These are phyloP conservation scores for Zalaria sp. DNA, from an alignment of 2,329 filamentous ascomycete genomes.

Conservation along the genomic window DNA sequence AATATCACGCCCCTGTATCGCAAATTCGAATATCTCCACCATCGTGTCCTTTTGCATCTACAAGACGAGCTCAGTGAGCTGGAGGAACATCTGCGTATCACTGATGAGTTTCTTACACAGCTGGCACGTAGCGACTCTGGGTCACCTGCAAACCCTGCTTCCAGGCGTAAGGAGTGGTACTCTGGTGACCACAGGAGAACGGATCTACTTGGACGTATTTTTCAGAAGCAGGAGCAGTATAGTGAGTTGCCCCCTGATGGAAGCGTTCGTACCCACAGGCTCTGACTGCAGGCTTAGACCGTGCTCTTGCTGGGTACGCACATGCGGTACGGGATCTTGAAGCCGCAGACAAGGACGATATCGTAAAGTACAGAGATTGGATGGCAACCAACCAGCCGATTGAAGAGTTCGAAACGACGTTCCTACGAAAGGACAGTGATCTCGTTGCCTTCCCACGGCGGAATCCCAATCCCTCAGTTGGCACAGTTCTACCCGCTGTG, in stretches of 20 bases:
- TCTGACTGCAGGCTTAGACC: conserved; percentile 26
- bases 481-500: background rate
- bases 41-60: conserved; percentile 66
- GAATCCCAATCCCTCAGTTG: background rate
- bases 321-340: conserved; percentile 36
- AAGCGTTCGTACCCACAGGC: too few relatives aligned
- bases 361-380: conserved; percentile 41
- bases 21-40: conserved; percentile 68
- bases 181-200: conserved; percentile 44
- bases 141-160: conserved; percentile 32
- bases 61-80: conserved; percentile 75
- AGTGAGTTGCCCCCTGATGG: conserved; percentile 30
- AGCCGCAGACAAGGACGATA: conserved; percentile 36
- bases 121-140: conserved; percentile 13
- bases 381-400: conserved; percentile 42
- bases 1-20: conserved; percentile 54
- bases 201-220: conserved; percentile 47
- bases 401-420: conserved; percentile 43
- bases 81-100: conserved; percentile 58
- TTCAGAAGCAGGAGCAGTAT: conserved; percentile 53
- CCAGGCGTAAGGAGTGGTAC: conserved; percentile 42
- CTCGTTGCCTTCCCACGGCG: conserved; percentile 28
- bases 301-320: conserved; percentile 45
- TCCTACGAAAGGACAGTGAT: conserved; percentile 42
- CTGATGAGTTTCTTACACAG: conserved; percentile 48